Conservation (phyloP, 306 rosid genomes). For the Psophocarpus tetragonolobus region DNA sequence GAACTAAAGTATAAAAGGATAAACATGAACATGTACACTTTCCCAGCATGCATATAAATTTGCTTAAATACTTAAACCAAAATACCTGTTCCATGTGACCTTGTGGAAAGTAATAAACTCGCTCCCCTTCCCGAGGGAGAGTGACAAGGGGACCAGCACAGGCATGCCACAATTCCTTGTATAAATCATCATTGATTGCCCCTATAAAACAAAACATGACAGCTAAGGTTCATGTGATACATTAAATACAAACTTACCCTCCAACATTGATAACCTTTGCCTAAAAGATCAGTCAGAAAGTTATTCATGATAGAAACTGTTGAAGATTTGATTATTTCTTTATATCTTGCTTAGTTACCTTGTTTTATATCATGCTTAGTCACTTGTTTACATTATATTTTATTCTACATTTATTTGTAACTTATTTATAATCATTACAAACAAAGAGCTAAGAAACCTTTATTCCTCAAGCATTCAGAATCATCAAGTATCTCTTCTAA, state of each 20-base stretch:
- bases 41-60: not conserved
- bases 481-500: too few relatives aligned
- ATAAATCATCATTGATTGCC: constrained; percentile 12
- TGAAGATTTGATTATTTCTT: too few relatives aligned
- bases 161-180: constrained; percentile 18
- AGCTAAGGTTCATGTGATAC: not conserved
- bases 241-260: not conserved
- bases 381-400: too few relatives aligned
- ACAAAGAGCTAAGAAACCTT: too few relatives aligned
- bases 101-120: constrained; percentile 19
- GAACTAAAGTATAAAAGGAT: not conserved
- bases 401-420: too few relatives aligned
- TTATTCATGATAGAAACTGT: not conserved
- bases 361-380: too few relatives aligned
- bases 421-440: too few relatives aligned
- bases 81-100: constrained; percentile 27
- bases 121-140: constrained; percentile 21
- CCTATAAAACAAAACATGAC: not conserved
- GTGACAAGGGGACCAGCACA: constrained; percentile 21
- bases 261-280: not conserved
- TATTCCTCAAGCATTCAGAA: too few relatives aligned
- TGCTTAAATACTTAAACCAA: not conserved
- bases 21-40: not conserved
- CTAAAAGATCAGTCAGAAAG: not conserved
- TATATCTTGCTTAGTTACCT: too few relatives aligned